Percentiles rank a stretch among this genome's conserved stretches.
phyloP scores from a whole-genome alignment of 306 rosid genomes.

The Begonia peltatifolia region DNA sequence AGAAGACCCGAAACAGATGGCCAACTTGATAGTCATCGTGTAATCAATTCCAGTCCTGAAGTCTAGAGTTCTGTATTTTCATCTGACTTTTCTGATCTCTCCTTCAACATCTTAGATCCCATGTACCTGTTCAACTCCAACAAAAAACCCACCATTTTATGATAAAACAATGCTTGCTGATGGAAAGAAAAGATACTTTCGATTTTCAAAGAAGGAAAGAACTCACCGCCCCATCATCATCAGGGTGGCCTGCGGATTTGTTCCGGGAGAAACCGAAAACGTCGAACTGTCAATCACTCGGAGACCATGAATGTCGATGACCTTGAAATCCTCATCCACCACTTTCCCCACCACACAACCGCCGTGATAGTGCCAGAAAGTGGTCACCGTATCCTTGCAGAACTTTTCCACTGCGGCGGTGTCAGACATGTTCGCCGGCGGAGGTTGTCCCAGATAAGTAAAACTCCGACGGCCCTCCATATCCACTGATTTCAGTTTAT shows the following conservation, averaged over 20 bases:
- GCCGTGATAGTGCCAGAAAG: slow-evolving; percentile 23
- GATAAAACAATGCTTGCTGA: too few relatives aligned
- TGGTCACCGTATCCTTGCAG: slow-evolving; percentile 7
- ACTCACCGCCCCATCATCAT: slow-evolving; percentile 17
- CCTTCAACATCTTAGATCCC: too few relatives aligned
- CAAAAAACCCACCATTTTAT: too few relatives aligned
- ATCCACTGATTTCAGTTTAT: background rate
- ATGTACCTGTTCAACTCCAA: too few relatives aligned
- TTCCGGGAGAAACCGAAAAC: slow-evolving; percentile 10
- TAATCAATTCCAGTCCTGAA: too few relatives aligned
- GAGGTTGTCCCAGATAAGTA: background rate
- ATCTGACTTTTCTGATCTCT: too few relatives aligned
- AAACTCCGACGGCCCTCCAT: background rate
- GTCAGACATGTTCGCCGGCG: slow-evolving; percentile 1
- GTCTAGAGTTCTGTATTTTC: too few relatives aligned
- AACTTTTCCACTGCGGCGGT: background rate
- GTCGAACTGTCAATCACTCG: slow-evolving; percentile 17
- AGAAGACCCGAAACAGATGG: too few relatives aligned
- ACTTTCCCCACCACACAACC: slow-evolving; percentile 16
- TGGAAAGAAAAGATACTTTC: too few relatives aligned
- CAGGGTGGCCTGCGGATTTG: slow-evolving; percentile 19
- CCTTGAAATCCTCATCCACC: slow-evolving; percentile 13
- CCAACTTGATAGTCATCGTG: too few relatives aligned
- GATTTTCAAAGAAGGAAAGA: too few relatives aligned
- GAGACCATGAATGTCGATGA: slow-evolving; percentile 4